Evolutionary conservation across 345 rosid species (phyloP), one percentile per base, ranked within the genome.

Genomic region (Arabidopsis arenosa): DNA sequence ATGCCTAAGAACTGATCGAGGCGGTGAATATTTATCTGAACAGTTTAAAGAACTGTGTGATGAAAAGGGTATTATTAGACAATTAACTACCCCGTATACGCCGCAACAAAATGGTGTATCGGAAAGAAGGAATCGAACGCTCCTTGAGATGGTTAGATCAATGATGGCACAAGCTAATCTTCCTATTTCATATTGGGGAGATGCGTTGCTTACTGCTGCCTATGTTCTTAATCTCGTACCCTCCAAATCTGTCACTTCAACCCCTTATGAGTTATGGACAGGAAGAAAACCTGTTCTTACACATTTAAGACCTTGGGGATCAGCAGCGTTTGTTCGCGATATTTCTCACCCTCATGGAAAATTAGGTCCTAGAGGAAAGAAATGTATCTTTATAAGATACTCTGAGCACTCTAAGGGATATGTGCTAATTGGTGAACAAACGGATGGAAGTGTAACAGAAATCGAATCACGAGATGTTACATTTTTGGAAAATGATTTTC

Each of bases 401-500:
- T 23, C 26, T 23, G 26, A 23, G 26, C 26, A 23, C 2, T 23
- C 26, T 23, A 23, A 23, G 26, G 26, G 26, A 23, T 23, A 23
- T 23, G 26, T 23, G 26, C 26, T 23, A 23, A 23, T 23, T 23
- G 26, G 26, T 23, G 26, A 23, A 23, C 26, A 23, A 23, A 23
- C 26, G 26, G 55, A 51, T 21, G 55, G 55, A 51, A 18, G 6
- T 18, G 7, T 21, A 9, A 18, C 30, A 18, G 1, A 51, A 7
- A 8, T 44, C 18, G n/a, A 5, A 11, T 12, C 43, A 39, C 14
- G 13, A 67, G 73, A 73, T 73, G 44, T 56, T 2, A 64, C n/a
- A 7, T 77, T 81, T 26, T 47, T 77, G 23, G 64, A 73, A 33
- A 69, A 64, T 56, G 10, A 69, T 5, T 63, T 78, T 59, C 66